Conservation (phyloP, 139 green algal species). For the Chlorella sp. region DNA sequence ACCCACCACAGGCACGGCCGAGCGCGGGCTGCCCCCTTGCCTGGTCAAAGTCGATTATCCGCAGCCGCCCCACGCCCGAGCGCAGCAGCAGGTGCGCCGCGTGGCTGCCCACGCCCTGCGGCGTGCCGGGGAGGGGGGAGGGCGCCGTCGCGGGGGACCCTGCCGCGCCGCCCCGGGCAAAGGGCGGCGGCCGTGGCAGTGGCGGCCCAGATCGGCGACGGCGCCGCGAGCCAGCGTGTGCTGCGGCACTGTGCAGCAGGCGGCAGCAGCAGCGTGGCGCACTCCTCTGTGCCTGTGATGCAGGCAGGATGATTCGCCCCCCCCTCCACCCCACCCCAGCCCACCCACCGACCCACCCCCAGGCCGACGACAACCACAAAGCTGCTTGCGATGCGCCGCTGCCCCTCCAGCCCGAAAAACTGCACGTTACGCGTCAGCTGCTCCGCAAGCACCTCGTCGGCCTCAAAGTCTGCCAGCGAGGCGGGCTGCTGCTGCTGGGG, state of each 20-base stretch:
- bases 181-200: too few species aligned
- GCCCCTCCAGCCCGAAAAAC: constrained; percentile 88
- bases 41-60: constrained; percentile 98
- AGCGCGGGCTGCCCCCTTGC: too few species aligned
- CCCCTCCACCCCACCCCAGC: too few species aligned
- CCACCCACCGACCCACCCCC: constrained; percentile 73
- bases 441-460: constrained; percentile 83
- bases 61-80: constrained; percentile 86
- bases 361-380: constrained; percentile 96
- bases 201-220: too few species aligned
- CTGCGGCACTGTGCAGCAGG: too few species aligned
- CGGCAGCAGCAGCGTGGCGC: too few species aligned
- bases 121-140: background rate
- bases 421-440: constrained; percentile 94
- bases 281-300: too few species aligned
- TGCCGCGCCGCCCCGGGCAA: too few species aligned
- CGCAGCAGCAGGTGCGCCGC: constrained; percentile 91
- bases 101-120: constrained; percentile 94
- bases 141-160: too few species aligned
- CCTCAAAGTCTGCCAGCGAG: constrained; percentile 19
- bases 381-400: constrained; percentile 57
- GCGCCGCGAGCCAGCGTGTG: too few species aligned
- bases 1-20: too few species aligned
- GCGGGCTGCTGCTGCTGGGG: background rate
- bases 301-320: too few species aligned